A percentile compares a stretch with the other conserved stretches of the same genome.
Evolutionary conservation across 2,329 filamentous ascomycete genomes (phyloP).

Genomic region (Teratosphaeria pseudoeucalypti): DNA sequence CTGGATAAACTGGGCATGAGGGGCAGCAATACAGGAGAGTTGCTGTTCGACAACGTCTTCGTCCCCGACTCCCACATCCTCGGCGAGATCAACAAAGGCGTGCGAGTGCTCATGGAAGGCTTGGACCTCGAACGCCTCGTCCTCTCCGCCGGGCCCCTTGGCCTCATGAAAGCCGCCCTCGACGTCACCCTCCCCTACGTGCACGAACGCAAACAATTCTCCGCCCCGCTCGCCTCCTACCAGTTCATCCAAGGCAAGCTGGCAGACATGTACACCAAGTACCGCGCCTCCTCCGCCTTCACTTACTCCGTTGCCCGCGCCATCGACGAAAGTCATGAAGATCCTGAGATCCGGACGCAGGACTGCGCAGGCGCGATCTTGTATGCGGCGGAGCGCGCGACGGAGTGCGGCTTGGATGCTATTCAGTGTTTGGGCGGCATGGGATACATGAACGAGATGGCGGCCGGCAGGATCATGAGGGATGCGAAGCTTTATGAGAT

Average conservation of each 20-base stretch:
- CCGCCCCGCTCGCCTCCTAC: slow-evolving; percentile 74
- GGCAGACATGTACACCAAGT: slow-evolving; percentile 95
- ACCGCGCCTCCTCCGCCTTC: slow-evolving; percentile 73
- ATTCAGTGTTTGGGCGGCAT: slow-evolving; percentile 91
- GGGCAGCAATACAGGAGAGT: slow-evolving; percentile 89
- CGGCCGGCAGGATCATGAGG: slow-evolving; percentile 72
- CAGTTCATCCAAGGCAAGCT: slow-evolving; percentile 88
- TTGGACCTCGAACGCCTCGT: slow-evolving; percentile 90
- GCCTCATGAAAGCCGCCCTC: slow-evolving; percentile 85
- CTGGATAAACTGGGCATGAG: slow-evolving; percentile 98
- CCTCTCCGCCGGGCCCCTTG: slow-evolving; percentile 78
- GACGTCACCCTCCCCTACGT: slow-evolving; percentile 81
- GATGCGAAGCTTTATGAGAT: slow-evolving; percentile 86
- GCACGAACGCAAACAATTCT: slow-evolving; percentile 84
- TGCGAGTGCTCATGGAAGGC: slow-evolving; percentile 89
- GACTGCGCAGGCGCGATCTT: slow-evolving; percentile 92
- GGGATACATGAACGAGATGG: slow-evolving; percentile 93
- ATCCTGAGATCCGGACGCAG: slow-evolving; percentile 58
- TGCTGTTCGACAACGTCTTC: slow-evolving; percentile 84
- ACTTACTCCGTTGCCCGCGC: slow-evolving; percentile 72
- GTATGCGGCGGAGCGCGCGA: slow-evolving; percentile 84
- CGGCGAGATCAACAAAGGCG: slow-evolving; percentile 69
- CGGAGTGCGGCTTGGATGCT: slow-evolving; percentile 74
- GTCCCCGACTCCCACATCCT: slow-evolving; percentile 75
- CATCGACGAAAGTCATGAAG: slow-evolving; percentile 54